Evolutionary conservation across 192 early-diverging fungal species (phyloP), one percentile per base, ranked within the genome.

Genomic region (Linnemannia exigua): DNA sequence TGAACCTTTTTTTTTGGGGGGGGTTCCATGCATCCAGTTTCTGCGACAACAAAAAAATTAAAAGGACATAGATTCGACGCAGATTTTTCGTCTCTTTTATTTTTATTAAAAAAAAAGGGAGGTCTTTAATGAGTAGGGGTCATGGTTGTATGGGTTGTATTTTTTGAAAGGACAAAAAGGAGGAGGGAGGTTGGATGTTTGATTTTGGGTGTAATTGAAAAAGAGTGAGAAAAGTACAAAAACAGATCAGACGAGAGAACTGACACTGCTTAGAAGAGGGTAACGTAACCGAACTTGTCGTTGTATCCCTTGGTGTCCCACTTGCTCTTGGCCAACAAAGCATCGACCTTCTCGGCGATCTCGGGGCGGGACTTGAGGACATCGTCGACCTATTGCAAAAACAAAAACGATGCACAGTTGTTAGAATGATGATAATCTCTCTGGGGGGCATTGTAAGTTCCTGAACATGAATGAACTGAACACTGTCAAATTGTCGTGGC

Each of bases 251-350:
- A 37, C 46, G 44, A 22, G 44, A 19, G 67, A 8, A 46, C 20
- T 31, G 63, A 77, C 51, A 54, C 72, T 38, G 68, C 73, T 93
- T 94, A 95, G 83, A 95, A 90, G 82, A 94, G 90, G 50, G 91
- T 89, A 73, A 94, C 90, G 78, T 92, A 93, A 69, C 95, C 94
- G 88, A 96, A 98, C 93, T 94, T 96, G 89, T 98, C 97, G 91
- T 98, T 96, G 93, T 99, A 99, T 72, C 96, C 97, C 67, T 97
- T 96, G 70, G 98, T 94, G 48, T 88, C 92, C 95, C 95, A 99
- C 84, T 97, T 93, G 85, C 96, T 95, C 92, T 97, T 94, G 91
- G 96, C 94, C 81, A 95, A 90, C 95, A 96, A 95, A 86, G 96
- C 96, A 87, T 96, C 96, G 48, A 98, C 95, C 76, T 93, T 95